Evolutionary conservation across 2,329 filamentous ascomycete species (phyloP).

Genomic region (Clarireedia paspali): DNA sequence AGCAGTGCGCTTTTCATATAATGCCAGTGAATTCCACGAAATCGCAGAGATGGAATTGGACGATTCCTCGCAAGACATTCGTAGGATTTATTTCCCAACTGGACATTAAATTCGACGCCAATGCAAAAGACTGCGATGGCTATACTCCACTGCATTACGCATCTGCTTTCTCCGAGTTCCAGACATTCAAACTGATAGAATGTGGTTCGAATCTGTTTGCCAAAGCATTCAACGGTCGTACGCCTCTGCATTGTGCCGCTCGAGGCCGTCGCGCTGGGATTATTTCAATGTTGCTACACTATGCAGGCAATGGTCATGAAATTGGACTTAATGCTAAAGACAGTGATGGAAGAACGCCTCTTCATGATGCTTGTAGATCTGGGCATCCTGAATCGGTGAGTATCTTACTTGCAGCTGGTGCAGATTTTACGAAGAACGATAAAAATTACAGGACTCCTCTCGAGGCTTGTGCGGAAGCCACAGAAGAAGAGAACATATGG

Average conservation of each 20-base stretch:
- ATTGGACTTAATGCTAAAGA: slow-evolving; percentile 4
- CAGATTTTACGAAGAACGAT: slow-evolving; percentile 9
- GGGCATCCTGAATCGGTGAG: slow-evolving; percentile 11
- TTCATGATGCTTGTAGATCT: slow-evolving; percentile 13
- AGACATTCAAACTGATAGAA: slow-evolving; percentile 3
- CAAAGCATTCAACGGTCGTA: slow-evolving; percentile 5
- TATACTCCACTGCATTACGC: slow-evolving; percentile 14
- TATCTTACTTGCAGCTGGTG: slow-evolving; percentile 10
- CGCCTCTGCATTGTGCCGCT: slow-evolving; percentile 14
- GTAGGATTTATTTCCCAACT: not conserved
- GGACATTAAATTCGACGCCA: not conserved
- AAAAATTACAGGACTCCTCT: not conserved
- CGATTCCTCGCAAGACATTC: not conserved
- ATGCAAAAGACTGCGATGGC: slow-evolving; percentile 7
- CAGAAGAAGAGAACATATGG: slow-evolving; percentile 11
- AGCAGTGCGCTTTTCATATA: slow-evolving; percentile 9
- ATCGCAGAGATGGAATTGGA: not conserved
- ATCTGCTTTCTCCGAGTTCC: slow-evolving; percentile 3
- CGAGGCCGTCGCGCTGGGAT: slow-evolving; percentile 9
- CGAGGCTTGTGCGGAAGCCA: slow-evolving; percentile 8
- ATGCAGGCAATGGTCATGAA: not conserved
- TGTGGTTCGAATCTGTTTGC: slow-evolving; percentile 7
- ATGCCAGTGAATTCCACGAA: not conserved
- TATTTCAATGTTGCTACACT: slow-evolving; percentile 26
- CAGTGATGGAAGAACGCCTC: slow-evolving; percentile 5